Evolutionary conservation across 495 filamentous ascomycete genomes (phyloP).

Genomic region (Saxophila tyrrhenica): DNA sequence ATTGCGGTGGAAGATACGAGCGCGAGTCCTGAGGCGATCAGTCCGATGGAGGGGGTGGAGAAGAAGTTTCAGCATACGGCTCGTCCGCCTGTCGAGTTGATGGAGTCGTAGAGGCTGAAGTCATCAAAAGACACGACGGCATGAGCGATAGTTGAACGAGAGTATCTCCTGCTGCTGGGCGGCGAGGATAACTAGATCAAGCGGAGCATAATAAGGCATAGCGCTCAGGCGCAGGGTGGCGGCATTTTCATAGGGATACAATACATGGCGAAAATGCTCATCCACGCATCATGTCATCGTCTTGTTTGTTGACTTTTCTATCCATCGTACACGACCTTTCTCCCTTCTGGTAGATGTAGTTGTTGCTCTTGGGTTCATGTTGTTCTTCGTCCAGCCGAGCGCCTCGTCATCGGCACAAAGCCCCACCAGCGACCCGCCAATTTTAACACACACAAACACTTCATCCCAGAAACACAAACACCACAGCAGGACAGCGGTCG

Average conservation of each 20-base stretch:
- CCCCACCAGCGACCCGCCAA: neutral
- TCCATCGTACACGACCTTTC: no score
- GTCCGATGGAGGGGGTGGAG: constrained; percentile 32
- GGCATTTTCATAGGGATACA: neutral
- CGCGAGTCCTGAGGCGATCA: constrained; percentile 40
- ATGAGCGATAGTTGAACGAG: neutral
- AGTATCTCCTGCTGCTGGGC: neutral
- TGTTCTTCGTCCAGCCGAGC: neutral
- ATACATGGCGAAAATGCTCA: neutral
- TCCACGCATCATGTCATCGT: neutral
- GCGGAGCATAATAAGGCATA: neutral
- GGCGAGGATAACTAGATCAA: neutral
- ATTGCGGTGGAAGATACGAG: constrained; percentile 89
- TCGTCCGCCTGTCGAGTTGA: constrained; percentile 83
- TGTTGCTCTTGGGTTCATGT: no score
- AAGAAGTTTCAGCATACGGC: constrained; percentile 59
- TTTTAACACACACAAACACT: neutral
- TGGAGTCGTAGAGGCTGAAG: constrained; percentile 34
- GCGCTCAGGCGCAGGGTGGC: neutral
- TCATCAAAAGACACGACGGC: neutral
- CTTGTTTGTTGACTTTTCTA: no score
- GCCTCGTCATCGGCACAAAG: neutral
- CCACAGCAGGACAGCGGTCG: neutral
- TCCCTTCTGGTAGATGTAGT: neutral
- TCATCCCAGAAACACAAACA: neutral